Percentiles rank a stretch among this genome's conserved stretches.
Evolutionary conservation across 2,329 filamentous ascomycete species (phyloP).

Genomic region (Pseudofabraea citricarpa): DNA sequence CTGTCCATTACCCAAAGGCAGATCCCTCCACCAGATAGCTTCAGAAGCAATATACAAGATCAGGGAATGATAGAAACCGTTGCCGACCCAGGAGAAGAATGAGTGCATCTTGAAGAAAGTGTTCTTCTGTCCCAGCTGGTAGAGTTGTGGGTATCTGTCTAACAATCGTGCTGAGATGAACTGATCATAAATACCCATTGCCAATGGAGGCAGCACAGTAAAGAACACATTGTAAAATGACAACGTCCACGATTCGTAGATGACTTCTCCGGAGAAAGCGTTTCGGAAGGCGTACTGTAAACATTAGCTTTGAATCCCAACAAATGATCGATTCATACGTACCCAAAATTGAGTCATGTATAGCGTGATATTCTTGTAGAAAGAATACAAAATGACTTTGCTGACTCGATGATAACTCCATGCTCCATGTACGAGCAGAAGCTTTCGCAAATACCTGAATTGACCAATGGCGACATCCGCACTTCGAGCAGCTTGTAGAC

Average conservation of each 20-base stretch:
- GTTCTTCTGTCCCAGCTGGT: conserved; percentile 87
- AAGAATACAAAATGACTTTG: conserved; percentile 96
- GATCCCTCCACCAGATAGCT: conserved; percentile 77
- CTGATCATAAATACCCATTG: conserved; percentile 94
- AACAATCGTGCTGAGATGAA: conserved; percentile 92
- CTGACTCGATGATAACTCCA: conserved; percentile 98
- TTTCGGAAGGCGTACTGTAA: conserved; percentile 92
- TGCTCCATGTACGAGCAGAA: conserved; percentile 89
- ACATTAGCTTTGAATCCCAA: conserved; percentile 22
- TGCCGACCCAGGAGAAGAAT: conserved; percentile 88
- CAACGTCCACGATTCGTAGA: conserved; percentile 99
- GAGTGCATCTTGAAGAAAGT: conserved; percentile 90
- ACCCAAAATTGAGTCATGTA: conserved; percentile 99
- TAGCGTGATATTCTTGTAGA: conserved; percentile 98
- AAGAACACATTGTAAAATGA: conserved; percentile 99
- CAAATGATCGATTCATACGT: conserved; percentile 33
- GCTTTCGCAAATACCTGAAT: conserved; percentile 90
- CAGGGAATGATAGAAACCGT: conserved; percentile 93
- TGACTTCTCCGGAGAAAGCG: conserved; percentile 93
- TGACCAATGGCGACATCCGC: conserved; percentile 95
- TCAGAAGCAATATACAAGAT: conserved; percentile 84
- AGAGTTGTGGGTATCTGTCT: conserved; percentile 94
- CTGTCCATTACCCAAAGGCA: conserved; percentile 72
- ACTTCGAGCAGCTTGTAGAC: conserved; percentile 90
- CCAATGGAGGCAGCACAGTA: conserved; percentile 88